Conservation (phyloP, 1,284 basidiomycete genomes). For the Golubevia pallescens region DNA sequence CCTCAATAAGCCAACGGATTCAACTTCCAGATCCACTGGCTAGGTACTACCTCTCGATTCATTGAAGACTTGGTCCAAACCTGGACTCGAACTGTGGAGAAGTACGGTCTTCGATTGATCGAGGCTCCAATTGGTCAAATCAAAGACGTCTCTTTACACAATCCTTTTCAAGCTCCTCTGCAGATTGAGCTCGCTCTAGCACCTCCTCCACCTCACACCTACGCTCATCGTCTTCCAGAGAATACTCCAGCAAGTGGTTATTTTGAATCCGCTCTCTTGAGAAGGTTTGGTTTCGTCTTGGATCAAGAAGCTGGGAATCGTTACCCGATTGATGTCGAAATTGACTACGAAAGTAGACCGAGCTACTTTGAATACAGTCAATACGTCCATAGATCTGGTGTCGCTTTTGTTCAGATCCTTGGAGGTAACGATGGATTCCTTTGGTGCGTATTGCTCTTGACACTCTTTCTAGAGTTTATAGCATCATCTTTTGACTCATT, state of each 20-base stretch:
- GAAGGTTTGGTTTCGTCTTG: constrained; percentile 55
- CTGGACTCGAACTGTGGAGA: constrained; percentile 84
- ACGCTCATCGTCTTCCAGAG: constrained; percentile 25
- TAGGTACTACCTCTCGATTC: constrained; percentile 91
- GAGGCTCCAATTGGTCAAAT: constrained; percentile 69
- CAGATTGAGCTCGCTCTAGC: constrained; percentile 47
- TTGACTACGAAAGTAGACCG: constrained; percentile 54
- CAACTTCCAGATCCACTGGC: constrained; percentile 85
- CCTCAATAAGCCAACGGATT: constrained; percentile 47
- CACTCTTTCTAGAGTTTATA: background rate
- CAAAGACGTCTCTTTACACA: constrained; percentile 54
- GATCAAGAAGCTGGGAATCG: constrained; percentile 53
- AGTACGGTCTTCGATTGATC: constrained; percentile 88
- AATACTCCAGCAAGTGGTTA: constrained; percentile 17
- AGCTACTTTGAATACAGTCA: constrained; percentile 55
- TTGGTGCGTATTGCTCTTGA: constrained; percentile 24
- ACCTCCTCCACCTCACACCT: constrained; percentile 42
- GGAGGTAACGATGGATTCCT: constrained; percentile 52
- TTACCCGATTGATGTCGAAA: constrained; percentile 41
- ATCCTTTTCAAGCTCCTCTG: constrained; percentile 58
- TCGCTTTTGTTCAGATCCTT: constrained; percentile 59
- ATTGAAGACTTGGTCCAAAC: constrained; percentile 86
- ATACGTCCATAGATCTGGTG: constrained; percentile 55
- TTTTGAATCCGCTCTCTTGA: constrained; percentile 55
- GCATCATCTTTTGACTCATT: background rate